Evolutionary conservation across 306 rosid species (phyloP).

Genomic region (Trifolium dubium): DNA sequence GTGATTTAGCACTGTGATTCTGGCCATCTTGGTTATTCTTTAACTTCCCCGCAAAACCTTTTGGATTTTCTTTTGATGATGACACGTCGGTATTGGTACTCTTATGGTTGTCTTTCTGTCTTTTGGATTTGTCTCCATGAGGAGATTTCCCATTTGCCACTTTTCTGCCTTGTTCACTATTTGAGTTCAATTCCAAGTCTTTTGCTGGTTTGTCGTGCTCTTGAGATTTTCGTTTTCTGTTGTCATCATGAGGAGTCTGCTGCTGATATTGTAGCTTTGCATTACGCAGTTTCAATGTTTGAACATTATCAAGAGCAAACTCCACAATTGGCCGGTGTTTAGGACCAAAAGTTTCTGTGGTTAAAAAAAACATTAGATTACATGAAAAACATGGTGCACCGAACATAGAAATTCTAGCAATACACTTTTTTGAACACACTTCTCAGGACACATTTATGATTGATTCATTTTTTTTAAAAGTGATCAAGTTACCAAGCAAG

Average conservation of each 20-base stretch:
- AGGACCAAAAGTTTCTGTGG: slow-evolving; percentile 79
- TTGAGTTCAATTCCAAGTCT: slow-evolving; percentile 34
- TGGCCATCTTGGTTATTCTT: slow-evolving; percentile 43
- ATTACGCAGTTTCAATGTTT: slow-evolving; percentile 66
- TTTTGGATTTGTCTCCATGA: slow-evolving; percentile 52
- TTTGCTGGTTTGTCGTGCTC: slow-evolving; percentile 48
- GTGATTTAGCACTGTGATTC: slow-evolving; percentile 43
- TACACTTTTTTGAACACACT: neutral
- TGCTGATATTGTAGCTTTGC: slow-evolving; percentile 61
- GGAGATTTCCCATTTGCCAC: slow-evolving; percentile 44
- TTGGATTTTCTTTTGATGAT: slow-evolving; percentile 34
- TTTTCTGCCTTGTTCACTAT: slow-evolving; percentile 40
- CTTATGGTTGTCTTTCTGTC: slow-evolving; percentile 53
- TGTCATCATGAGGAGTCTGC: slow-evolving; percentile 40
- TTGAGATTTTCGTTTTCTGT: slow-evolving; percentile 55
- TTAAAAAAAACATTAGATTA: slow-evolving; percentile 31
- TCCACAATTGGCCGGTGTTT: slow-evolving; percentile 90
- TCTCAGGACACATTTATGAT: neutral
- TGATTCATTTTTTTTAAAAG: neutral
- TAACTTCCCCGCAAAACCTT: slow-evolving; percentile 39
- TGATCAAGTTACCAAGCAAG: neutral
- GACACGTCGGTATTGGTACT: slow-evolving; percentile 32
- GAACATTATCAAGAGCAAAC: slow-evolving; percentile 91
- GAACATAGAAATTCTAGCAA: slow-evolving; percentile 6
- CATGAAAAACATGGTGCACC: neutral